Evolutionary conservation across 202 grass and related monocot species (phyloP).

Genomic region (Dendrocalamus latiflorus): DNA sequence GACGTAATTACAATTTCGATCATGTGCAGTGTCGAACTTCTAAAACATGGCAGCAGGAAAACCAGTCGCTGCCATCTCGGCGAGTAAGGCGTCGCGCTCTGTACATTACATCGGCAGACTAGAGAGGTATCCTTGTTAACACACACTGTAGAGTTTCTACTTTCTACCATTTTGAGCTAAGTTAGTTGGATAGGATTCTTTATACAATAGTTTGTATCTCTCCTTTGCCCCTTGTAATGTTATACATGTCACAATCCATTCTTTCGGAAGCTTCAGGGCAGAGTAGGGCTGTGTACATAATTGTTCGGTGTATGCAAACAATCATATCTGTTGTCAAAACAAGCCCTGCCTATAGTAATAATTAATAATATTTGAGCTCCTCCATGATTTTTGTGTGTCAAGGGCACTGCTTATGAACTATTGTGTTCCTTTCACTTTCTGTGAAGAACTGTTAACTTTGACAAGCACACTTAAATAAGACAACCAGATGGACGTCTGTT

Average conservation of each 20-base stretch:
- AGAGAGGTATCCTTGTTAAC: constrained; percentile 32
- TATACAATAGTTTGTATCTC: constrained; percentile 66
- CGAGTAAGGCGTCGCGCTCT: neutral
- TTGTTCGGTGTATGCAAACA: constrained; percentile 26
- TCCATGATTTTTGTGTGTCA: neutral
- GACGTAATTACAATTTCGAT: neutral
- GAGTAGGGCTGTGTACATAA: constrained; percentile 32
- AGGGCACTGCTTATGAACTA: constrained; percentile 11
- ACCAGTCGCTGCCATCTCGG: neutral
- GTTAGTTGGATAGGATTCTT: constrained; percentile 59
- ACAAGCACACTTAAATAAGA: neutral
- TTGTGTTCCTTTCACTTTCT: neutral
- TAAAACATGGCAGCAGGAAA: neutral
- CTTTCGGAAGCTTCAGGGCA: constrained; percentile 51
- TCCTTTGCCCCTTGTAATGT: constrained; percentile 48
- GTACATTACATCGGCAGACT: constrained; percentile 51
- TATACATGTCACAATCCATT: constrained; percentile 55
- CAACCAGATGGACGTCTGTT: neutral
- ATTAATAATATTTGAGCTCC: constrained; percentile 3
- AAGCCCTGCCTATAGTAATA: constrained; percentile 22
- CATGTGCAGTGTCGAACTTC: constrained; percentile 20
- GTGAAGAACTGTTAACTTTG: neutral
- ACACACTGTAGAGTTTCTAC: constrained; percentile 48
- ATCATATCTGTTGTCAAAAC: constrained; percentile 24
- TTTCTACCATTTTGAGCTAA: constrained; percentile 43